Evolutionary conservation across 2,329 filamentous ascomycete species (phyloP).

Genomic region (Calonectria pseudoturangicola): DNA sequence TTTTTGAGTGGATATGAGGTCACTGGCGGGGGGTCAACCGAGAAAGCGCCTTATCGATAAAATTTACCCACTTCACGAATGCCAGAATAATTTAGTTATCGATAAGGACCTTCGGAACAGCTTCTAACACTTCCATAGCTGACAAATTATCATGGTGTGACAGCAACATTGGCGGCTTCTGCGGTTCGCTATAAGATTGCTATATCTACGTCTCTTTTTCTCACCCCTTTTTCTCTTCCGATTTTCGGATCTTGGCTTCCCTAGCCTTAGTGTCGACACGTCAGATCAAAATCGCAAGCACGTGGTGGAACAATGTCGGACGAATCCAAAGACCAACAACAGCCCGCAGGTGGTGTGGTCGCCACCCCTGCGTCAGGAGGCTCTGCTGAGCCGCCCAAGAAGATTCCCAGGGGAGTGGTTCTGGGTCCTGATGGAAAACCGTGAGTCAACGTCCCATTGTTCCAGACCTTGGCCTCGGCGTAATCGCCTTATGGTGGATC

Average conservation of each 20-base stretch:
- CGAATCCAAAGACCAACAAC: conserved; percentile 50
- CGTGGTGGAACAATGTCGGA: conserved; percentile 54
- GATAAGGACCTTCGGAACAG: conserved; percentile 19
- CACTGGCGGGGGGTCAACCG: not conserved
- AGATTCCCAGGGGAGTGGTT: conserved; percentile 82
- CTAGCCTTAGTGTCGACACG: conserved; percentile 37
- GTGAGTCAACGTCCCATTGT: conserved; percentile 69
- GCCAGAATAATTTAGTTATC: conserved; percentile 26
- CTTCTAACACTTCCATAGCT: conserved; percentile 35
- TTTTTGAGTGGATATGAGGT: conserved; percentile 34
- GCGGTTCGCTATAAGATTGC: conserved; percentile 11
- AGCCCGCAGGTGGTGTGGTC: conserved; percentile 45
- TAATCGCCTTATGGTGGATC: conserved; percentile 36
- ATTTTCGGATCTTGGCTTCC: conserved; percentile 27
- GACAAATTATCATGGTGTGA: conserved; percentile 53
- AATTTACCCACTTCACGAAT: not conserved
- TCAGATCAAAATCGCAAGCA: conserved; percentile 38
- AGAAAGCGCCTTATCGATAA: conserved; percentile 32
- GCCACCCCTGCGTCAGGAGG: conserved; percentile 47
- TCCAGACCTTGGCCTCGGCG: conserved; percentile 18
- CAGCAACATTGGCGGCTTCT: conserved; percentile 32
- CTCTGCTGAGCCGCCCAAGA: conserved; percentile 65
- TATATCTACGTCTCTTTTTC: conserved; percentile 25
- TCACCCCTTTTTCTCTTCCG: conserved; percentile 30
- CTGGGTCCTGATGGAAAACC: conserved; percentile 89